phyloP scores from a whole-genome alignment of 2,329 filamentous ascomycete species.

The Botrytis byssoidea region DNA sequence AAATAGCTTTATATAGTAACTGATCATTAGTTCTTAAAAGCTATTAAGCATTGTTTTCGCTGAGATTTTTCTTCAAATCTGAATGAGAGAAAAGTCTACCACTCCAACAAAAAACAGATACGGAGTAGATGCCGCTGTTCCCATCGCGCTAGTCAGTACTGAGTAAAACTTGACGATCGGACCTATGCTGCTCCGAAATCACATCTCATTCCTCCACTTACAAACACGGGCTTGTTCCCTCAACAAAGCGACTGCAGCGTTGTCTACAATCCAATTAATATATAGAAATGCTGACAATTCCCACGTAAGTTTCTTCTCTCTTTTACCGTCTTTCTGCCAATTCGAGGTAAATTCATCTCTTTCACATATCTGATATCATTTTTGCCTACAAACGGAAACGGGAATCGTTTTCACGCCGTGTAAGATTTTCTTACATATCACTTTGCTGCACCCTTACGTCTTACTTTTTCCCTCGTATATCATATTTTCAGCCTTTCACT shows the following conservation, averaged over 20 bases:
- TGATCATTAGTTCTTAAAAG: not conserved
- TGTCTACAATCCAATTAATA: not conserved
- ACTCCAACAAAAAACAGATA: not conserved
- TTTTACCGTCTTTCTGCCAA: not conserved
- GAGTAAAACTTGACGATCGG: not conserved
- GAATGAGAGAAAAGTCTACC: not conserved
- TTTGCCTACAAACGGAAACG: not conserved
- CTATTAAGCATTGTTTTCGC: no score
- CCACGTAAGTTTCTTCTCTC: not conserved
- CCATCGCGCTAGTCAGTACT: not conserved
- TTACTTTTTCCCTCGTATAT: not conserved
- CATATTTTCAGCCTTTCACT: not conserved
- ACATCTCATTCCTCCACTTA: constrained; percentile 6
- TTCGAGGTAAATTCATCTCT: not conserved
- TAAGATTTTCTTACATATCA: not conserved
- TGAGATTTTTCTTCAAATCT: not conserved
- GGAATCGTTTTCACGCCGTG: not conserved
- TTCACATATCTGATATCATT: not conserved
- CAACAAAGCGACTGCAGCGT: not conserved
- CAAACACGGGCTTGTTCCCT: not conserved
- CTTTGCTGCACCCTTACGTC: not conserved
- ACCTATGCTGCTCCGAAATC: not conserved
- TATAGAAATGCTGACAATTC: constrained; percentile 1
- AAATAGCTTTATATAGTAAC: not conserved
- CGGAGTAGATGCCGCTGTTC: not conserved